phyloP scores from a whole-genome alignment of 352 stramenopile genomes.

The Phytophthora uliginosa region DNA sequence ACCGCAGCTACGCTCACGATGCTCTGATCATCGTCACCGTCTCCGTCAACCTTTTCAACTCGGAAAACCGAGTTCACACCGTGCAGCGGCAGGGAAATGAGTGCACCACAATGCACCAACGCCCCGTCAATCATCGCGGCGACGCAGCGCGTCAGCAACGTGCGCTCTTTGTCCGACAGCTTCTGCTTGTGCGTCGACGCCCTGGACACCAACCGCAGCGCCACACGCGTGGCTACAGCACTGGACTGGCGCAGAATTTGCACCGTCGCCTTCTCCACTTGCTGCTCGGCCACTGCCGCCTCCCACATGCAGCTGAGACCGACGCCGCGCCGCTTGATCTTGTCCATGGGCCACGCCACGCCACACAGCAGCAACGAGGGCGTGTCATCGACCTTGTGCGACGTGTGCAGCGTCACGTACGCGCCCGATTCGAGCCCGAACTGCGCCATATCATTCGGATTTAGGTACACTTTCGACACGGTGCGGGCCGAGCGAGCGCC shows the following conservation, averaged over 20 bases:
- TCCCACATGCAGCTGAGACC: slow-evolving; percentile 85
- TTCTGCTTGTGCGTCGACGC: slow-evolving; percentile 30
- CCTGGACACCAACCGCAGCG: slow-evolving; percentile 51
- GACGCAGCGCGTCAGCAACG: slow-evolving; percentile 67
- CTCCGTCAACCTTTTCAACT: slow-evolving; percentile 41
- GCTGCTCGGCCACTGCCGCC: slow-evolving; percentile 37
- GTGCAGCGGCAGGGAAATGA: slow-evolving; percentile 72
- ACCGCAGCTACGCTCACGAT: slow-evolving; percentile 39
- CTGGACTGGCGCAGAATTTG: slow-evolving; percentile 28
- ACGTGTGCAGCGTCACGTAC: slow-evolving; percentile 42
- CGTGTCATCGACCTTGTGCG: slow-evolving; percentile 3
- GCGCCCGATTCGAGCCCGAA: slow-evolving; percentile 51
- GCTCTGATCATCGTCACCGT: slow-evolving; percentile 2
- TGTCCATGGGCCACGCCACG: slow-evolving; percentile 78
- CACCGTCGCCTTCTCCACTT: slow-evolving; percentile 37
- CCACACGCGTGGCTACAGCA: slow-evolving; percentile 34
- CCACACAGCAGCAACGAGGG: slow-evolving; percentile 63
- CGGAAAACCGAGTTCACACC: slow-evolving; percentile 65
- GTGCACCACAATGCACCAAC: slow-evolving; percentile 56
- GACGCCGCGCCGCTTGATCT: slow-evolving; percentile 69
- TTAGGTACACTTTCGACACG: slow-evolving; percentile 80
- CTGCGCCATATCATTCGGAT: slow-evolving; percentile 58
- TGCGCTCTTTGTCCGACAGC: slow-evolving; percentile 66
- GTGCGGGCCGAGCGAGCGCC: slow-evolving; percentile 63
- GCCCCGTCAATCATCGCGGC: slow-evolving; percentile 73